Base-by-base conservation (phyloP, 306 rosid species). In the Crotalaria pallida region DNA sequence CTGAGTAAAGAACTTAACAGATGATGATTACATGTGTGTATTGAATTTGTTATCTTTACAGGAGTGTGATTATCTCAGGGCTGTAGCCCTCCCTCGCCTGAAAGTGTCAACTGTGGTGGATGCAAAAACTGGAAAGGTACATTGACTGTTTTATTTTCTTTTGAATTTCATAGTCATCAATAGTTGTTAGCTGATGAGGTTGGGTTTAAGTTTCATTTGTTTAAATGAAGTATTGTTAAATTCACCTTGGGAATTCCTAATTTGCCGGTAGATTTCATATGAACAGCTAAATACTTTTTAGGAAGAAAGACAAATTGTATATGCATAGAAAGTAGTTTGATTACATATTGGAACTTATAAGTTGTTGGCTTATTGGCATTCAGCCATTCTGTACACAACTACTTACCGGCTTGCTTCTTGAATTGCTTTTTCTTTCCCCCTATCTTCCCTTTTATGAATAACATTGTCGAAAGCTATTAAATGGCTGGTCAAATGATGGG, bases 1-100 rank as follows among this genome's bases (percentile, higher is more conserved):
- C 69, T 60, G 21, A 55, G 21, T 73, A n/a, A 56, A 50, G 61
- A 60, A 43, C 23, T 23, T 43, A 61, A 36, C 26, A 15, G 29
- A 43, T 52, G 36, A 53, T 8, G 27, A 29, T 33, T n/a, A 38
- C 22, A 31, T 6, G 23, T 52, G 19, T 33, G 8, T 68, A 48
- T 52, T 70, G 26, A 65, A 75, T 22, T 27, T 74, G 15, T 76
- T 70, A 40, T 49, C 66, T 68, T 74, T 58, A 21, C 84, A 94
- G 99, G 99, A 94, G 82, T 94, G 99, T 33, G 95, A 94, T 78
- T 88, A 88, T 77, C 97, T 94, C 57, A 87, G 83, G 82, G 87
- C 78, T 33, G 0, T 91, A 57, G 97, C 99, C 59, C 88, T 68
- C 65, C 95, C 99, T 77, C 96, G 91, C 73, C 89, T 94, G 71